A percentile compares a stretch with the other conserved stretches of the same genome.
Evolutionary conservation across 768 basidiomycete species (phyloP).

Genomic region (Crepidotus variabilis): DNA sequence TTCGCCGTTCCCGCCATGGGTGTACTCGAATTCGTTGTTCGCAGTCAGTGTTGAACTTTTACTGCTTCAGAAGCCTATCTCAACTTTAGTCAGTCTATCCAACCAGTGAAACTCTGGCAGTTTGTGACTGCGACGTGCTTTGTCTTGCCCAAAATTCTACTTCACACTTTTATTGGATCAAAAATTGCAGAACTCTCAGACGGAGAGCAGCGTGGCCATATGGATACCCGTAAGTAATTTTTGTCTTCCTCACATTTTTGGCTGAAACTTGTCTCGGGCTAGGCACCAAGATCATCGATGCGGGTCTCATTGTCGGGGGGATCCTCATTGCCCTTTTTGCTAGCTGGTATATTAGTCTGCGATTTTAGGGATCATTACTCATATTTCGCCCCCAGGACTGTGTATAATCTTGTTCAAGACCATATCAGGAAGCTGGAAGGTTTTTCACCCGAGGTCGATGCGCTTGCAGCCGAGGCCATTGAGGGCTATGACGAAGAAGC

Average conservation of each 20-base stretch:
- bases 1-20: constrained; percentile 85
- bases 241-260: background rate
- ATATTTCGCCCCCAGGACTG: constrained; percentile 40
- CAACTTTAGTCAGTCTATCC: constrained; percentile 50
- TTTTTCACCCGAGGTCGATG: constrained; percentile 44
- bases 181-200: constrained; percentile 73
- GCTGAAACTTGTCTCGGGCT: constrained; percentile 11
- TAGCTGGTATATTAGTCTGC: constrained; percentile 52
- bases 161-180: constrained; percentile 78
- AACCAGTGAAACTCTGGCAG: constrained; percentile 70
- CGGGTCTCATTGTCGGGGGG: constrained; percentile 55
- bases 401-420: constrained; percentile 60
- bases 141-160: constrained; percentile 64
- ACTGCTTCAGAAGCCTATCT: background rate
- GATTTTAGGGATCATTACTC: background rate
- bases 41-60: constrained; percentile 45
- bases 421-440: constrained; percentile 56
- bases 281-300: constrained; percentile 68
- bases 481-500: constrained; percentile 60
- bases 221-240: constrained; percentile 64
- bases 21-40: constrained; percentile 79
- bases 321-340: constrained; percentile 53
- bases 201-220: constrained; percentile 64
- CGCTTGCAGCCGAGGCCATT: constrained; percentile 53
- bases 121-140: constrained; percentile 72